Evolutionary conservation across 345 rosid genomes (phyloP).

Genomic region (Lumnitzera racemosa): DNA sequence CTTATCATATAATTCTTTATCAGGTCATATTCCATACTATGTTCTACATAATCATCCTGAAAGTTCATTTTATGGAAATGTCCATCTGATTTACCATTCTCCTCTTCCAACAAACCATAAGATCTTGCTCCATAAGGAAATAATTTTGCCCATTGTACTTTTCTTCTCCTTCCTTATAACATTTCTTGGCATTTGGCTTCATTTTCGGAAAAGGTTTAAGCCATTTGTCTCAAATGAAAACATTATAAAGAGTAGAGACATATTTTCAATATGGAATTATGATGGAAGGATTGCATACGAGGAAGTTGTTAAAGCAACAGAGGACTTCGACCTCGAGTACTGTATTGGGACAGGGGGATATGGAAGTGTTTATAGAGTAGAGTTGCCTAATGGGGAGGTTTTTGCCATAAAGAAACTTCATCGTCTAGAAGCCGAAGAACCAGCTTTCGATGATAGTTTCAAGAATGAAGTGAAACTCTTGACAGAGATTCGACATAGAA

Average conservation of each 20-base stretch:
- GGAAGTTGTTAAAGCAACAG: slow-evolving; percentile 15
- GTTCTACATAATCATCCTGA: no score
- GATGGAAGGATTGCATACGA: slow-evolving; percentile 17
- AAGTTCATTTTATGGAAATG: no score
- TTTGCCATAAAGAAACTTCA: slow-evolving; percentile 19
- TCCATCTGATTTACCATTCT: no score
- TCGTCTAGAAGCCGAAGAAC: neutral
- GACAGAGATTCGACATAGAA: slow-evolving; percentile 7
- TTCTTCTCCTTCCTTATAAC: neutral
- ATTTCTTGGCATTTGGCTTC: neutral
- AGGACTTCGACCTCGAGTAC: slow-evolving; percentile 12
- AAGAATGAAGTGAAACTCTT: neutral
- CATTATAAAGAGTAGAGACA: neutral
- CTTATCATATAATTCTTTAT: no score
- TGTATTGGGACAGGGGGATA: slow-evolving; percentile 26
- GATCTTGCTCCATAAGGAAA: no score
- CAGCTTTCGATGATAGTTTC: slow-evolving; percentile 1
- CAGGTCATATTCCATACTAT: no score
- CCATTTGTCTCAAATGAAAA: neutral
- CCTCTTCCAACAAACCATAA: no score
- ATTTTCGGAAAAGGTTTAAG: neutral
- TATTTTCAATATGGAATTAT: slow-evolving; percentile 6
- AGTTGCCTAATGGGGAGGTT: slow-evolving; percentile 1
- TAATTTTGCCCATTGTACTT: fast-evolving
- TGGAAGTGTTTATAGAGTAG: slow-evolving; percentile 20